A percentile compares a stretch with the other conserved stretches of the same genome.
Evolutionary conservation across 2,329 filamentous ascomycete species (phyloP).

Genomic region (Fusarium sp.): DNA sequence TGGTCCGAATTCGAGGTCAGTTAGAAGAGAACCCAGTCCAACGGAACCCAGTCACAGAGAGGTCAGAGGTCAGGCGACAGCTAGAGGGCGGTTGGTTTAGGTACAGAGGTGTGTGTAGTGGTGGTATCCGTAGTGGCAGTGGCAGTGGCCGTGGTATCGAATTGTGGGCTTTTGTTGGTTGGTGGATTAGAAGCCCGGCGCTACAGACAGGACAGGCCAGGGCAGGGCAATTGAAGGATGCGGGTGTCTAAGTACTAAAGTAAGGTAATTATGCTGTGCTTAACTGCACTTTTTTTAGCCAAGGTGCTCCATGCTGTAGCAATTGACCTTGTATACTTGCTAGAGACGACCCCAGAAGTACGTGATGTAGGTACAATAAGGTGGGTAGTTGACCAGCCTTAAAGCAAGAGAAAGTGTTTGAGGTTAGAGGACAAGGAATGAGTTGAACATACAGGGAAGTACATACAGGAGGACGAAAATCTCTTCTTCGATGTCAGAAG

Average conservation of each 20-base stretch:
- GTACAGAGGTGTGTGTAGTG: background rate
- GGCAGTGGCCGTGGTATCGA: constrained; percentile 7
- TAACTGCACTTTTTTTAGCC: background rate
- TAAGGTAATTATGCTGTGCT: constrained; percentile 3
- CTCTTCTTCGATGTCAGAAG: constrained; percentile 7
- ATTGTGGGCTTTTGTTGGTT: constrained; percentile 32
- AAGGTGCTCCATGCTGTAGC: constrained; percentile 1
- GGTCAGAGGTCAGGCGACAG: constrained; percentile 44
- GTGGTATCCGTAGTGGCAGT: background rate
- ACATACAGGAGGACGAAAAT: constrained; percentile 20
- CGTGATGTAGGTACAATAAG: constrained; percentile 27
- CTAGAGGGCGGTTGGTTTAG: constrained; percentile 24
- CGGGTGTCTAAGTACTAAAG: background rate
- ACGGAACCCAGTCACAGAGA: constrained; percentile 1
- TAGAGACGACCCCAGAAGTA: constrained; percentile 8
- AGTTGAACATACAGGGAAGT: background rate
- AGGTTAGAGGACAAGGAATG: constrained; percentile 2
- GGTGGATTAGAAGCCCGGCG: constrained; percentile 34
- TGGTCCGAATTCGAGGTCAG: constrained; percentile 36
- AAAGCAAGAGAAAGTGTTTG: constrained; percentile 29
- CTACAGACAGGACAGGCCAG: constrained; percentile 20
- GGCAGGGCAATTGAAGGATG: constrained; percentile 28
- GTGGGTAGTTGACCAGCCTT: constrained; percentile 17
- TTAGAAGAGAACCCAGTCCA: constrained; percentile 11
- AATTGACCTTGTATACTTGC: constrained; percentile 11